Percentiles rank a stretch among this genome's conserved stretches.
Conservation (phyloP, 202 grass and related monocot genomes). For the Panicum virgatum region DNA sequence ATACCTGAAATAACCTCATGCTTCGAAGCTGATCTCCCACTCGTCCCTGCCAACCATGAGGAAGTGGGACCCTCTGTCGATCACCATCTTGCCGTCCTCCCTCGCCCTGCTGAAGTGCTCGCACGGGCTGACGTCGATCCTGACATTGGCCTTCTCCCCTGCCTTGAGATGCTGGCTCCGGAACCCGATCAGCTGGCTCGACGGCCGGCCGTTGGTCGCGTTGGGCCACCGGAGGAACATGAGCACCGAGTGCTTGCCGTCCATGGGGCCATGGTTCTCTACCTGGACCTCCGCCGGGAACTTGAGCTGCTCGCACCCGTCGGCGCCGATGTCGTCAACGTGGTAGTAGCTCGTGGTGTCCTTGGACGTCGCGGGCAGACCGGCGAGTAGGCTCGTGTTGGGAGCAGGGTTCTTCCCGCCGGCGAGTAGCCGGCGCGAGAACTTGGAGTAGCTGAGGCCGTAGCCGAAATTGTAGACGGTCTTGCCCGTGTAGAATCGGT, state of each 20-base stretch:
- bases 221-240: conserved; percentile 54
- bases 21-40: conserved; percentile 44
- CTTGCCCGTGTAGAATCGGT: conserved; percentile 60
- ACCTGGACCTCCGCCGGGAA: conserved; percentile 51
- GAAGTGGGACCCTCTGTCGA: conserved; percentile 68
- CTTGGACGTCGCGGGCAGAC: not conserved
- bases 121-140: conserved; percentile 51
- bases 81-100: conserved; percentile 59
- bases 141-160: conserved; percentile 32
- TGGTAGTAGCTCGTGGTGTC: conserved; percentile 32
- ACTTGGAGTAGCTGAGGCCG: conserved; percentile 69
- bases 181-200: conserved; percentile 54
- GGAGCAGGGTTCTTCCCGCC: not conserved
- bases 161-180: conserved; percentile 40
- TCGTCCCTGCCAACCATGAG: conserved; percentile 46
- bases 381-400: not conserved
- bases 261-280: conserved; percentile 51
- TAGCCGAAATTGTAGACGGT: conserved; percentile 54
- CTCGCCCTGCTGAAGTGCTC: conserved; percentile 52
- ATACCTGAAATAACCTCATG: not conserved
- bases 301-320: conserved; percentile 40
- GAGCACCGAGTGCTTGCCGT: conserved; percentile 56
- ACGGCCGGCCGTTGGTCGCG: conserved; percentile 27
- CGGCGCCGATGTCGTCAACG: conserved; percentile 22
- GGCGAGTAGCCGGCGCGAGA: conserved; percentile 35